A percentile compares a stretch with the other conserved stretches of the same genome.
These are phyloP conservation scores for Crinitomyces ghanaensis DNA, from an alignment of 805 yeast species.

Conservation along the genomic window DNA sequence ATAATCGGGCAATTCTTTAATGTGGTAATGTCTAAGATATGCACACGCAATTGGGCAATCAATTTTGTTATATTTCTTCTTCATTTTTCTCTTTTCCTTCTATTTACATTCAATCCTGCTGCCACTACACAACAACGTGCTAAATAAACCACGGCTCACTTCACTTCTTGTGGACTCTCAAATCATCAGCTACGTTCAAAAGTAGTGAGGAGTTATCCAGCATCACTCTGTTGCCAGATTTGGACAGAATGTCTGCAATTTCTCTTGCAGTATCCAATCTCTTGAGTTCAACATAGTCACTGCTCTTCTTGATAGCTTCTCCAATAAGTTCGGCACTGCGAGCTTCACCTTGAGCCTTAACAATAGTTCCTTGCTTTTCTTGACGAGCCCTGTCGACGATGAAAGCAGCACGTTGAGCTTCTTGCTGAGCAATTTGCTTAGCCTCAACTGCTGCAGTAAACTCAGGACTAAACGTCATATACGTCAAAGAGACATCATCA, in stretches of 20 bases:
- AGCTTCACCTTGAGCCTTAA: constrained; percentile 97
- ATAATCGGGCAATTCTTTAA: too few species aligned
- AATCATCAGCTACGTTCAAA: constrained; percentile 76
- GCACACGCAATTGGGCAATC: too few species aligned
- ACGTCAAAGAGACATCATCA: constrained; percentile 94
- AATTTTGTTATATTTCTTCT: too few species aligned
- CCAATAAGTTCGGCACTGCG: constrained; percentile 96
- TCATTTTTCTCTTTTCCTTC: too few species aligned
- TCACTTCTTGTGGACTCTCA: constrained; percentile 32
- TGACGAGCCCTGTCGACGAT: constrained; percentile 94
- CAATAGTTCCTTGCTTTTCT: constrained; percentile 94
- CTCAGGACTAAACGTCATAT: constrained; percentile 96
- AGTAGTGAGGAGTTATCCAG: constrained; percentile 87
- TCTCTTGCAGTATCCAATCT: constrained; percentile 96
- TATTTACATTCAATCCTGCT: too few species aligned
- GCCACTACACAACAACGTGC: too few species aligned
- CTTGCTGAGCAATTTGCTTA: constrained; percentile 98
- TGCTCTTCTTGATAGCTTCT: constrained; percentile 95
- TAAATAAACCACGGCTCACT: not conserved
- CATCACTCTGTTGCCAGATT: constrained; percentile 83
- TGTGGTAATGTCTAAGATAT: too few species aligned
- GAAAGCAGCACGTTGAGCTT: constrained; percentile 97
- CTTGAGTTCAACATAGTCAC: constrained; percentile 92
- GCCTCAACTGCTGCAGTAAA: constrained; percentile 97
- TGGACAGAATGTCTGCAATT: constrained; percentile 74